A percentile compares a stretch with the other conserved stretches of the same genome.
phyloP scores from a whole-genome alignment of 2,329 filamentous ascomycete genomes.

The Fusarium sacchari region DNA sequence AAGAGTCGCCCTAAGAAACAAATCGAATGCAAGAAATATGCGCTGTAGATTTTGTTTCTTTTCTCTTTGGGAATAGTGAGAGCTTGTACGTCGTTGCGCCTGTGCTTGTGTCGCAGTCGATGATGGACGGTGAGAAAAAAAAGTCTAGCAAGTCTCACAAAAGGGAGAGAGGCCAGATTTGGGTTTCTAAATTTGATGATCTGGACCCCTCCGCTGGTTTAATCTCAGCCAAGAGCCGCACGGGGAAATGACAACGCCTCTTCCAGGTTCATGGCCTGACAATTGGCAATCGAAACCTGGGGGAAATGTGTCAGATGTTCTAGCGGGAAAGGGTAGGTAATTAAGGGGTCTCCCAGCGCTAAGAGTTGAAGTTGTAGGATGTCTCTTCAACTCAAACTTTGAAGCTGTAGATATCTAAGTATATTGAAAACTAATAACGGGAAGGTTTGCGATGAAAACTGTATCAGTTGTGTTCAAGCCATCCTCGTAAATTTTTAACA shows the following conservation, averaged over 20 bases:
- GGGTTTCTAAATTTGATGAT: constrained; percentile 35
- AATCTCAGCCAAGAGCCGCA: constrained; percentile 38
- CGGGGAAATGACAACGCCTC: constrained; percentile 21
- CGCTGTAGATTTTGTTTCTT: neutral
- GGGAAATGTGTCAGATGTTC: constrained; percentile 38
- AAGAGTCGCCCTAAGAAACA: constrained; percentile 29
- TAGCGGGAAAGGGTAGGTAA: constrained; percentile 20
- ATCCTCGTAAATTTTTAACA: neutral
- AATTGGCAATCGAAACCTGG: constrained; percentile 37
- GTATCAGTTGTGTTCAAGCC: neutral
- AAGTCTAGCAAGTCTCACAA: neutral
- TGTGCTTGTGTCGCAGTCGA: constrained; percentile 3
- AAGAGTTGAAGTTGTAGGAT: neutral
- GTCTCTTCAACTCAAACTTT: neutral
- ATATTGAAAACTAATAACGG: neutral
- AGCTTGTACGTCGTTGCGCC: neutral
- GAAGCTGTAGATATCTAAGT: neutral
- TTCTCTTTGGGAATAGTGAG: constrained; percentile 10
- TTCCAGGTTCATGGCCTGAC: constrained; percentile 38
- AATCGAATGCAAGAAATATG: constrained; percentile 30
- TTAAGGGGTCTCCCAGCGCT: constrained; percentile 12
- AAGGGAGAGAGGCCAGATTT: constrained; percentile 34
- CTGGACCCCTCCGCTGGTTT: constrained; percentile 12
- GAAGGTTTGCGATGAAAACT: accelerated
- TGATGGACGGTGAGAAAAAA: neutral